Conservation (phyloP, 208 protist species). For the Leishmania major region DNA sequence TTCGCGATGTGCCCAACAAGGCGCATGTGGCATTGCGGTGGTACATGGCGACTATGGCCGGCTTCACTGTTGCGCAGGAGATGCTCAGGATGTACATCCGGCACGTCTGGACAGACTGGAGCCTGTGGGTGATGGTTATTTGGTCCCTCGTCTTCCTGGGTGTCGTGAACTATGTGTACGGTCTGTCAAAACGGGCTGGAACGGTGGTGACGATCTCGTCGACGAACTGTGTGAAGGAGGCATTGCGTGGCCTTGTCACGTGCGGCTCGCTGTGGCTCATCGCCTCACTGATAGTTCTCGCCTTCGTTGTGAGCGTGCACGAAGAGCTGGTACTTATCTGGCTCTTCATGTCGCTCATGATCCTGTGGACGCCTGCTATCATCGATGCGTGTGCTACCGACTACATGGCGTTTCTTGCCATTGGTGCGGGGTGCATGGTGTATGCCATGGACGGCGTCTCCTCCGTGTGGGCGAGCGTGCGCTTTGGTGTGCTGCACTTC, state of each 20-base stretch:
- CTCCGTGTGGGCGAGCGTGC: slow-evolving; percentile 34
- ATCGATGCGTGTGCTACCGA: slow-evolving; percentile 75
- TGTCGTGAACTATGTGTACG: slow-evolving; percentile 85
- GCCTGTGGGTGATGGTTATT: slow-evolving; percentile 21
- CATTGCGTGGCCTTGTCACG: slow-evolving; percentile 48
- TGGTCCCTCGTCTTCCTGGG: slow-evolving; percentile 59
- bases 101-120: slow-evolving; percentile 32
- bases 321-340: slow-evolving; percentile 87
- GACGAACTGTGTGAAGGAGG: slow-evolving; percentile 49
- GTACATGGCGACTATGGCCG: slow-evolving; percentile 76
- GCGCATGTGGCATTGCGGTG: slow-evolving; percentile 76
- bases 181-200: slow-evolving; percentile 72
- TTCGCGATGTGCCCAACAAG: slow-evolving; percentile 61
- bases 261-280: slow-evolving; percentile 62
- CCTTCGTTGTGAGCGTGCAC: slow-evolving; percentile 85
- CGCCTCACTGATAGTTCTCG: slow-evolving; percentile 56
- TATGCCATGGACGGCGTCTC: slow-evolving; percentile 52
- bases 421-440: slow-evolving; percentile 38
- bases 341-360: slow-evolving; percentile 75
- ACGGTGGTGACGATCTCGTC: slow-evolving; percentile 60
- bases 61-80: slow-evolving; percentile 37
- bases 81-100: slow-evolving; percentile 59
- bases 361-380: slow-evolving; percentile 84
- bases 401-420: slow-evolving; percentile 68
- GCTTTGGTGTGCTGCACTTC: slow-evolving; percentile 51